phyloP scores from a whole-genome alignment of 2,329 filamentous ascomycete genomes.

The Berkeleyomyces rouxiae region DNA sequence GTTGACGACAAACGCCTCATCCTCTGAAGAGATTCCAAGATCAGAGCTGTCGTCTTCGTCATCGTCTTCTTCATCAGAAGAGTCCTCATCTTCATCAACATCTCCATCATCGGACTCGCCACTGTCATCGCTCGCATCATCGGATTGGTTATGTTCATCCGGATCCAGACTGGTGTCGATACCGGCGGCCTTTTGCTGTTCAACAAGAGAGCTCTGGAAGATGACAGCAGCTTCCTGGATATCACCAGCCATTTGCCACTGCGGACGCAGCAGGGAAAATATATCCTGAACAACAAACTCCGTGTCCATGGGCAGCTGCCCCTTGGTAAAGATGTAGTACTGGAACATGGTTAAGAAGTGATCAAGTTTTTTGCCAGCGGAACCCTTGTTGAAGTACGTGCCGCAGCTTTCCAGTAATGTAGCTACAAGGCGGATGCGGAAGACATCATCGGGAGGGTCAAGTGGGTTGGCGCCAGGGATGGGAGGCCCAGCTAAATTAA shows the following conservation, averaged over 20 bases:
- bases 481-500: constrained; percentile 51
- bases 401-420: constrained; percentile 89
- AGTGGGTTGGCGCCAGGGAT: constrained; percentile 62
- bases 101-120: constrained; percentile 43
- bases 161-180: constrained; percentile 51
- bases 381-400: constrained; percentile 86
- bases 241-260: constrained; percentile 76
- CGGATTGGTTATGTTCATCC: constrained; percentile 64
- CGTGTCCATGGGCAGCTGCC: constrained; percentile 83
- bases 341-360: constrained; percentile 94
- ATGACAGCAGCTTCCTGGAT: constrained; percentile 67
- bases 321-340: constrained; percentile 89
- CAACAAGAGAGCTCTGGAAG: constrained; percentile 75
- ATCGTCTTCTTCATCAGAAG: constrained; percentile 38
- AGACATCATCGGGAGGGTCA: constrained; percentile 86
- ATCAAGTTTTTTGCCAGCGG: constrained; percentile 90
- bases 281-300: constrained; percentile 94
- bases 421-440: constrained; percentile 79
- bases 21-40: constrained; percentile 36
- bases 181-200: constrained; percentile 71
- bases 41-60: constrained; percentile 36
- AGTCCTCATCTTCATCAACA: constrained; percentile 41
- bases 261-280: constrained; percentile 66
- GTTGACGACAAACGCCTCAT: constrained; percentile 84
- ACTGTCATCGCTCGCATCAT: constrained; percentile 57